Evolutionary conservation across 2,329 filamentous ascomycete species (phyloP).

Genomic region (Trichoderma sp.): DNA sequence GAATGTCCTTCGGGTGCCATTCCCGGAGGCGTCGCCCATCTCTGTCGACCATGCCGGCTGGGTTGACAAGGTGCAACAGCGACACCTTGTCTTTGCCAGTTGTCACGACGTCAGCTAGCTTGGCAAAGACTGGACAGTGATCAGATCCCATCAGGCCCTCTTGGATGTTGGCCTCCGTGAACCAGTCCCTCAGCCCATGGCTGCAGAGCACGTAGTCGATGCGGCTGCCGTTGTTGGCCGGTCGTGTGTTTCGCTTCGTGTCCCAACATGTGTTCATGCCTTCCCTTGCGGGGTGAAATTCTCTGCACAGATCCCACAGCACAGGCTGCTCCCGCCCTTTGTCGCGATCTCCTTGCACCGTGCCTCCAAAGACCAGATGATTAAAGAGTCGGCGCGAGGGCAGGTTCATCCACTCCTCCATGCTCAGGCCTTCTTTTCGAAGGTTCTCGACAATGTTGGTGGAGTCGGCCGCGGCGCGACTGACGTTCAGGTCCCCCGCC

Average conservation of each 20-base stretch:
- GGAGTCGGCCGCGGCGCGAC: slow-evolving; percentile 69
- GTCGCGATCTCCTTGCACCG: slow-evolving; percentile 67
- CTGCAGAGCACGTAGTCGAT: slow-evolving; percentile 94
- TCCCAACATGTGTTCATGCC: slow-evolving; percentile 99
- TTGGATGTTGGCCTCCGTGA: slow-evolving; percentile 81
- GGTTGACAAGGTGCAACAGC: slow-evolving; percentile 77
- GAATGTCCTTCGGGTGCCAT: slow-evolving; percentile 66
- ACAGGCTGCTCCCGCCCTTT: slow-evolving; percentile 69
- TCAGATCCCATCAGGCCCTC: slow-evolving; percentile 93
- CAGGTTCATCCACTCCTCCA: slow-evolving; percentile 71
- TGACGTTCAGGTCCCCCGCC: slow-evolving; percentile 86
- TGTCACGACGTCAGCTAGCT: slow-evolving; percentile 65
- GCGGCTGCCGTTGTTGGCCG: slow-evolving; percentile 86
- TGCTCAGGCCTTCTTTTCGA: slow-evolving; percentile 66
- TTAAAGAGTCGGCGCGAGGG: slow-evolving; percentile 81
- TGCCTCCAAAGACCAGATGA: slow-evolving; percentile 75
- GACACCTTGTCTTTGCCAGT: slow-evolving; percentile 53
- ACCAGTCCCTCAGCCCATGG: slow-evolving; percentile 76
- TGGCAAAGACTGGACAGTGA: slow-evolving; percentile 89
- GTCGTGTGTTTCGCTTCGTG: slow-evolving; percentile 90
- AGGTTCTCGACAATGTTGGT: slow-evolving; percentile 73
- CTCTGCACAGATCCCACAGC: slow-evolving; percentile 81
- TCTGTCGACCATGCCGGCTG: slow-evolving; percentile 66
- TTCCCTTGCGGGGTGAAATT: slow-evolving; percentile 74
- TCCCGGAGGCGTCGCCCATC: slow-evolving; percentile 66